Base-by-base conservation (phyloP, 371 early-diverging fungal genomes). In the Fennellomyces sp. region DNA sequence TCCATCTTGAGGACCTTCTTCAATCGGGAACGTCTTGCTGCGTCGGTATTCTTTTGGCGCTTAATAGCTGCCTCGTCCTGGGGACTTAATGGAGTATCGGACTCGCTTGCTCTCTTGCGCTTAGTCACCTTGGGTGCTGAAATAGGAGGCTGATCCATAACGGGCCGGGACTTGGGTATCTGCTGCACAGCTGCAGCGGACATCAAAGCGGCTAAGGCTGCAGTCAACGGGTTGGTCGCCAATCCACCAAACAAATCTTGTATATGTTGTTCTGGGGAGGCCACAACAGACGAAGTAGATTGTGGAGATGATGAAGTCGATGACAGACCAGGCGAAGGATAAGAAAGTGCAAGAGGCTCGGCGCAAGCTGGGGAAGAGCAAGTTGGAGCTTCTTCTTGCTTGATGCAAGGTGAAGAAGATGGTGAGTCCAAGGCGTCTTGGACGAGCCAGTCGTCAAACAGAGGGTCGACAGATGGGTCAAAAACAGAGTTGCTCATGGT, bases 1-100 rank as follows among this genome's bases (percentile, higher is more conserved):
- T 92, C 91, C 70, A 95, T 83, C 64, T 85, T 84, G 60, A 84
- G 80, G 41, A 89, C 76, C 84, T 93, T 94, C 73, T 91, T 88
- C 51, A 87, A 78, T 42, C 96, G 90, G 23, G 92, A 91, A 56
- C 95, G 91, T 35, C 95, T 87, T 21, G 96, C 96, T 2, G 96
- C 94, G 61, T 94, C 93, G 23, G 93, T 94, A 80, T 94, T 94
- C 82, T 89, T 90, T 61, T 83, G 81, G 33, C 91, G 88, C 78
- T 91, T 91, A 56, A 87, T 77, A 23, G 86, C 80, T 21, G 86
- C 72, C 72, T 88, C 87, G 25, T 87, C 85, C 57, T 45, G 51
- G 19, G 51, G 59, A 28, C 45, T 45, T 0, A 21, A 2, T 0
- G 45, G 3, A 2, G 1, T 5, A 6, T 45, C 45, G 5, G 45